Evolutionary conservation across 2,329 filamentous ascomycete genomes (phyloP), one percentile per base, ranked within the genome.

Genomic region (Aspergillus felis): DNA sequence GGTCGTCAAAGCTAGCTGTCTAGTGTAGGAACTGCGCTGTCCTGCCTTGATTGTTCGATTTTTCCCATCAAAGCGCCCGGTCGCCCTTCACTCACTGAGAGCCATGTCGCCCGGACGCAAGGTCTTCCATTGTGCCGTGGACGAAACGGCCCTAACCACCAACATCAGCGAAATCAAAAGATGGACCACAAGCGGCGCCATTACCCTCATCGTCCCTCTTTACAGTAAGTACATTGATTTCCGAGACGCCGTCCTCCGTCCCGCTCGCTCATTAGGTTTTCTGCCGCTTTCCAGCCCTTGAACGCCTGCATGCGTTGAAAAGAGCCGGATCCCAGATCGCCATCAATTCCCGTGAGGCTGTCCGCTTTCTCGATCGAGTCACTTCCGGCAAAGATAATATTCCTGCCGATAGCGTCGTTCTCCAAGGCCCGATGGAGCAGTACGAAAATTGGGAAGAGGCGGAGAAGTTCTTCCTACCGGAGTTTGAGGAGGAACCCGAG

Each of bases 141-240:
- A 82, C 66, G 80, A 81, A 63, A 81, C 79, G 52, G 79, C 78
- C 50, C 67, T 82, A 56, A 79, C 78, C 50, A 78, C 79, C 53
- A 81, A 79, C 59, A 79, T 82, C 61, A 78, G 77, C 56, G 79
- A 81, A 65, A 78, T 82, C 59, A 82, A 82, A 68, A 75, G 74
- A 67, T 82, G 79, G 78, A 78, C 79, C 51, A 73, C 76, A 27
- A 76, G 79, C 55, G 79, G 79, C 32, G 73, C 75, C 41, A 76
- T 82, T 54, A 78, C 75, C 59, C 74, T 82, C 42, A 75, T 81
- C 55, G 78, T 82, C 55, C 80, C 80, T 55, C 73, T 81, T 38
- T 80, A 80, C 69, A 81, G 80, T 82, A 74, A 63, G 73, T 69
- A 41, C 28, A 32, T 52, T 32, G 41, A 51, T 29, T 50, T 41